A percentile compares a stretch with the other conserved stretches of the same genome.
Conservation (phyloP, 495 filamentous ascomycete species). For the Xylaria nigripes region DNA sequence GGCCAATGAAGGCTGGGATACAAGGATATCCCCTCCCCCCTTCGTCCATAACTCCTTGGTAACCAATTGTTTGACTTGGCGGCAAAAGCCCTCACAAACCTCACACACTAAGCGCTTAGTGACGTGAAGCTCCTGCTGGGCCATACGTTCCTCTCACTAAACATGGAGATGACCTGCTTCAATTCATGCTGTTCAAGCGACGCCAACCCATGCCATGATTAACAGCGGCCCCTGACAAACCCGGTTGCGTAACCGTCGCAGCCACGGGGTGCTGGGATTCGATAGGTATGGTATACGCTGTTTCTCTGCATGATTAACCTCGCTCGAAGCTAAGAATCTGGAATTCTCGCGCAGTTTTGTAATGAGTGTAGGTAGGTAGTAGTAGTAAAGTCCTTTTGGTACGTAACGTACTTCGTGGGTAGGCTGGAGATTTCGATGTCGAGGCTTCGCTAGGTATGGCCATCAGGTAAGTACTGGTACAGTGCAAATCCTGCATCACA, state of each 20-base stretch:
- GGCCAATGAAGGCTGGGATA: not conserved
- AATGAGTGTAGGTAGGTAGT: no score
- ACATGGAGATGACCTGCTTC: not conserved
- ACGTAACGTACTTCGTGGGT: no score
- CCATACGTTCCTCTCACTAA: no score
- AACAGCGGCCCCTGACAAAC: not conserved
- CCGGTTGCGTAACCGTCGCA: not conserved
- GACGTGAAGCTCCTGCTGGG: slow-evolving; percentile 3
- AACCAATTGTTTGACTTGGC: slow-evolving; percentile 13
- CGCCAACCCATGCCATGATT: not conserved
- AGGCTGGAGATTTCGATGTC: no score
- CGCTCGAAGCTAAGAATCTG: not conserved
- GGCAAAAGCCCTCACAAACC: not conserved
- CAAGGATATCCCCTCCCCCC: not conserved
- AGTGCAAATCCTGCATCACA: no score
- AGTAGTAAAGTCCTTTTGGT: no score
- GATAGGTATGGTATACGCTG: not conserved
- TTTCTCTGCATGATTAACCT: not conserved
- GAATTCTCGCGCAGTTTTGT: no score
- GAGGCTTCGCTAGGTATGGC: no score
- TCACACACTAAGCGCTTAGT: not conserved
- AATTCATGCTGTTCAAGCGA: not conserved
- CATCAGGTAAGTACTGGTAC: no score
- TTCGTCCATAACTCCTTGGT: not conserved
- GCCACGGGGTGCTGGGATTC: not conserved